Percentiles rank a stretch among this genome's conserved stretches.
These are phyloP conservation scores for Mortierella sp. DNA, from an alignment of 371 early-diverging fungal species.

Conservation along the genomic window DNA sequence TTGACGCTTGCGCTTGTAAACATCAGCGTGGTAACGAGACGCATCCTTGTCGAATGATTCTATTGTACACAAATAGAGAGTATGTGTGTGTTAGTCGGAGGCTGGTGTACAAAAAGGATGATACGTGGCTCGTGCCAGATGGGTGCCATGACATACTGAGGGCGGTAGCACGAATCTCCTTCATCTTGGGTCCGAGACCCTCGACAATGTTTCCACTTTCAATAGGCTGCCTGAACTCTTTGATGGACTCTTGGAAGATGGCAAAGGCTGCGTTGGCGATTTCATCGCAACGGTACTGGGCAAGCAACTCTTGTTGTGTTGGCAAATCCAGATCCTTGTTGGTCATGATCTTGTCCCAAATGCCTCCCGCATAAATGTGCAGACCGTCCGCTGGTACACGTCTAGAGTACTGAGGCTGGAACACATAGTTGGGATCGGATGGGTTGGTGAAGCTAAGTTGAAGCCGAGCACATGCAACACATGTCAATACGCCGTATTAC, in stretches of 20 bases:
- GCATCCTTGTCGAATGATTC: constrained; percentile 89
- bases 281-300: constrained; percentile 98
- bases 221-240: constrained; percentile 70
- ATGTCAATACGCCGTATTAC: background rate
- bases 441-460: constrained; percentile 76
- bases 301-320: constrained; percentile 96
- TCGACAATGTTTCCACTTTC: constrained; percentile 84
- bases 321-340: constrained; percentile 97
- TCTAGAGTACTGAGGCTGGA: constrained; percentile 88
- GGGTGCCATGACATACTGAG: constrained; percentile 63
- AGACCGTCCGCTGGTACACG: constrained; percentile 97
- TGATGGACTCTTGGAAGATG: constrained; percentile 70
- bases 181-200: constrained; percentile 78
- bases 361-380: constrained; percentile 85
- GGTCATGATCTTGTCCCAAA: constrained; percentile 94
- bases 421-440: constrained; percentile 78
- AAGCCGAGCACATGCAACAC: background rate
- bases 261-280: constrained; percentile 86
- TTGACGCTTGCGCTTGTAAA: constrained; percentile 86
- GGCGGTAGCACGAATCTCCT: constrained; percentile 66
- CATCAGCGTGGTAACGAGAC: constrained; percentile 88
- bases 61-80: constrained; percentile 11
- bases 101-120: too few species aligned
- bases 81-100: too few species aligned
- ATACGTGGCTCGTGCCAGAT: too few species aligned